phyloP scores from a whole-genome alignment of 352 stramenopile species.

The Blastocystis sp. region DNA sequence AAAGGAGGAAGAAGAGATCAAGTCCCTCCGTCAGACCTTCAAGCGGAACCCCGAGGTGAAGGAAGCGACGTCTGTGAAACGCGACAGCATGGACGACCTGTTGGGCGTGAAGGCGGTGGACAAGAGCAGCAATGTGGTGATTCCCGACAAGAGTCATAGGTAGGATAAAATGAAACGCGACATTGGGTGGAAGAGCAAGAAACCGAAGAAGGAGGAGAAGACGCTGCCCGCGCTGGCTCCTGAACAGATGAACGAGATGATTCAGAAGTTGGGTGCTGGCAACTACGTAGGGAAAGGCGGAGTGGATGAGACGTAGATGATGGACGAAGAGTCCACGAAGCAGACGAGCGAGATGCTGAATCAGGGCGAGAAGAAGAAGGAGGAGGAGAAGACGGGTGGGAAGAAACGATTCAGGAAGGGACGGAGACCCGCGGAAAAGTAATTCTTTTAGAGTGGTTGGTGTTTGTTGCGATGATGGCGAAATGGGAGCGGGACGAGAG shows the following conservation, averaged over 20 bases:
- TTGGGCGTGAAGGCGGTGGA: slow-evolving; percentile 2
- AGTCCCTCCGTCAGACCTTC: slow-evolving; percentile 7
- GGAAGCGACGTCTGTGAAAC: not conserved
- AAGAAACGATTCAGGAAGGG: slow-evolving; percentile 1
- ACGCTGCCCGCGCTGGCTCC: not conserved
- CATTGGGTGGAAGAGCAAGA: slow-evolving; percentile 49
- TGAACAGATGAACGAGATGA: slow-evolving; percentile 22
- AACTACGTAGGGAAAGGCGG: not conserved
- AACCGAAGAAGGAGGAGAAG: slow-evolving; percentile 37
- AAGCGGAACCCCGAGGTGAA: not conserved
- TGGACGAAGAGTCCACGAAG: not conserved
- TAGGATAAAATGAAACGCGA: slow-evolving; percentile 55
- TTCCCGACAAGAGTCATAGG: not conserved
- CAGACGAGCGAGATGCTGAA: slow-evolving; percentile 9
- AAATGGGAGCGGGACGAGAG: too few relatives aligned
- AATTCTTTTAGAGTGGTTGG: slow-evolving; percentile 1
- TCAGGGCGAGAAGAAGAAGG: not conserved
- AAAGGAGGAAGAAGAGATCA: slow-evolving; percentile 30
- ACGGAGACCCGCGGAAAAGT: not conserved
- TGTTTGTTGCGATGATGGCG: slow-evolving; percentile 31
- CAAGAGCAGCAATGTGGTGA: not conserved
- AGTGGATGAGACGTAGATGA: not conserved
- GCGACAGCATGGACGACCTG: not conserved
- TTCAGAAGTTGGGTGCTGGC: slow-evolving; percentile 9
- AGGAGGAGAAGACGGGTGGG: slow-evolving; percentile 22